phyloP scores from a whole-genome alignment of 345 rosid species.

The Acer saccharum region DNA sequence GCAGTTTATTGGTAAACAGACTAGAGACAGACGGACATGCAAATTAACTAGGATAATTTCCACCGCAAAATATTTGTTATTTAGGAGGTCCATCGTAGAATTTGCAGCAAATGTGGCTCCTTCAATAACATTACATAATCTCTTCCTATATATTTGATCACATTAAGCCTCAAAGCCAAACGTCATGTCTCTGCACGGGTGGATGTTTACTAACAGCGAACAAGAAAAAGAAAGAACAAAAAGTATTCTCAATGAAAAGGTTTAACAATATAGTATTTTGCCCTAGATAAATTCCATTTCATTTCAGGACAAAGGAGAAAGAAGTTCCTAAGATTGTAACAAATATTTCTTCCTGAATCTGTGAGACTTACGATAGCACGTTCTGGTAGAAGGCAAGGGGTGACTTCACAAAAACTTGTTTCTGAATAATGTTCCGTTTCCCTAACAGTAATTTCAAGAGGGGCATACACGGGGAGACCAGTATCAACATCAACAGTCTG shows the following conservation, averaged over 20 bases:
- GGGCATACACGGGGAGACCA: conserved; percentile 91
- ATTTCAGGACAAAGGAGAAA: not conserved
- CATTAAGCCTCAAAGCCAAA: not conserved
- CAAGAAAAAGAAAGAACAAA: not conserved
- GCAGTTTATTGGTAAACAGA: not conserved
- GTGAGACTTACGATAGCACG: conserved; percentile 83
- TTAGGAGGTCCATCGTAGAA: not conserved
- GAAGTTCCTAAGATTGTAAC: not conserved
- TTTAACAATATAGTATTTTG: not conserved
- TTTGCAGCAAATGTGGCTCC: not conserved
- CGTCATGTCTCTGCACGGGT: not conserved
- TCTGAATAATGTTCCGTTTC: conserved; percentile 88
- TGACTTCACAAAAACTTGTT: conserved; percentile 84
- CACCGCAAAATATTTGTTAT: not conserved
- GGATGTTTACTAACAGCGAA: not conserved
- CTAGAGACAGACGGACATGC: not conserved
- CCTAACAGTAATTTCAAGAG: conserved; percentile 77
- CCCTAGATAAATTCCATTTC: conserved; percentile 7
- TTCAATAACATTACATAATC: not conserved
- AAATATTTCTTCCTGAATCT: not conserved
- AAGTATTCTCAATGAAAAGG: not conserved
- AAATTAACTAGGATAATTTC: not conserved
- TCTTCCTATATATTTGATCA: not conserved
- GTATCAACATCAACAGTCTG: conserved; percentile 97
- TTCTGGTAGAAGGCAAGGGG: conserved; percentile 95